Base-by-base conservation (phyloP, 306 rosid species). In the Vigna radiata region DNA sequence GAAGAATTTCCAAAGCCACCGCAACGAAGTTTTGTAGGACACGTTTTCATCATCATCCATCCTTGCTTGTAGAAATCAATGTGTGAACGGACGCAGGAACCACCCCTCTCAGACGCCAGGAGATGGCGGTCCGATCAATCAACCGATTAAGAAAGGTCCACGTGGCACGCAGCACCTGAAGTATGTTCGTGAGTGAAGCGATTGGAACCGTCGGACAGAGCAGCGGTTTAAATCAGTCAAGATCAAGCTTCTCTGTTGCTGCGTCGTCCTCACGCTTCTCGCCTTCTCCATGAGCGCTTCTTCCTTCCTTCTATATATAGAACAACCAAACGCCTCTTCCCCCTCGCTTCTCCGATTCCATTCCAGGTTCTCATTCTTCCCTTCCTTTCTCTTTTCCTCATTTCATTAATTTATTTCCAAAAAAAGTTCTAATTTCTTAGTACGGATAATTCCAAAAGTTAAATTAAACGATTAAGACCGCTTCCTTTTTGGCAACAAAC, bases 161-260 rank as follows among this genome's bases (percentile, higher is more conserved):
- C 82, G 82, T 77, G 82, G 41, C 68, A 44, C 19, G 1, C 33
- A 21, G 18, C 27, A 37, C 70, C 70, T 77, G 69, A 77, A 39
- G 46, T 9, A 8, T 36, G 41, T 36, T 54, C 33, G 4, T 67
- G 31, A 52, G 16, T 2, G 43, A 2, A 36, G 5, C 46, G 18
- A 54, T 56, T 48, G 72, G 27, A 25, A 25, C 27, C 27, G 27
- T 25, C 27, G 27, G 27, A 25, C 27, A 25, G 27, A 25, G 13
- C 54, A 12, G 80, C 77, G 82, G 81, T 55, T 79, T 46, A 92
- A 90, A 90, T 93, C 97, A 36, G 39, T 25, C 27, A 95, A 71
- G 92, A 87, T 95, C 87, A 89, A 89, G 88, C 85, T 92, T 81
- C 76, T 89, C 17, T 87, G 81, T 37, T 81, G 82, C 41, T 92